These are phyloP conservation scores for Zymoseptoria brevis DNA, from an alignment of 2,329 filamentous ascomycete species.

Conservation along the genomic window DNA sequence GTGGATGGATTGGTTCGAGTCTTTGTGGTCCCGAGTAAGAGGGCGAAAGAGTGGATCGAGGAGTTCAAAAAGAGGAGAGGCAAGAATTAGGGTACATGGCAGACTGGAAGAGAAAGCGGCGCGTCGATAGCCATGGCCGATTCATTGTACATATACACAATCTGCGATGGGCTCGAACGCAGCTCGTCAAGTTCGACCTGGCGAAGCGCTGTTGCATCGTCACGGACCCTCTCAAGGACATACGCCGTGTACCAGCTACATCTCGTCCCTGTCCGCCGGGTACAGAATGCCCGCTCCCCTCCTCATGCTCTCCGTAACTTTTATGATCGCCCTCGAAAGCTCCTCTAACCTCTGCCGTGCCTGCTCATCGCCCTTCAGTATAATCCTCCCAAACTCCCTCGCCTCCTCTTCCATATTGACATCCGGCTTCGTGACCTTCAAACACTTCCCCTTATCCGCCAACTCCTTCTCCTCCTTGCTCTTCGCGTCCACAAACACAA, in stretches of 20 bases:
- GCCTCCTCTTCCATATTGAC: conserved; percentile 44
- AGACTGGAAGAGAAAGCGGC: neutral
- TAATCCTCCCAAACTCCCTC: conserved; percentile 38
- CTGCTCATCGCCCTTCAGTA: conserved; percentile 33
- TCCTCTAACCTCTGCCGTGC: conserved; percentile 34
- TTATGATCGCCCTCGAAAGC: conserved; percentile 36
- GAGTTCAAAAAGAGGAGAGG: conserved; percentile 69
- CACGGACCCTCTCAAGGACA: neutral
- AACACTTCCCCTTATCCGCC: conserved; percentile 27
- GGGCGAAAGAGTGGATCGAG: conserved; percentile 66
- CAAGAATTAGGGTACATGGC: conserved; percentile 8
- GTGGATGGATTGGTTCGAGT: conserved; percentile 79
- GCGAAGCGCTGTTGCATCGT: neutral
- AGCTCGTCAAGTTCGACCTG: neutral
- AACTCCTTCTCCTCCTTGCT: conserved; percentile 37
- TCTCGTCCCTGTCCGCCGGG: conserved; percentile 26
- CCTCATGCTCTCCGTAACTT: conserved; percentile 38
- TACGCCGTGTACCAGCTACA: neutral
- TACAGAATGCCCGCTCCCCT: conserved; percentile 39
- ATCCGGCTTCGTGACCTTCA: conserved; percentile 30
- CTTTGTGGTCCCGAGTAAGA: conserved; percentile 67
- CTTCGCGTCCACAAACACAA: conserved; percentile 37
- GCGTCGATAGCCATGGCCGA: neutral
- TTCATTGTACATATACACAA: neutral
- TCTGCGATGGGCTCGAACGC: neutral